phyloP scores from a whole-genome alignment of 176 grass and related monocot species.

The Areca catechu region DNA sequence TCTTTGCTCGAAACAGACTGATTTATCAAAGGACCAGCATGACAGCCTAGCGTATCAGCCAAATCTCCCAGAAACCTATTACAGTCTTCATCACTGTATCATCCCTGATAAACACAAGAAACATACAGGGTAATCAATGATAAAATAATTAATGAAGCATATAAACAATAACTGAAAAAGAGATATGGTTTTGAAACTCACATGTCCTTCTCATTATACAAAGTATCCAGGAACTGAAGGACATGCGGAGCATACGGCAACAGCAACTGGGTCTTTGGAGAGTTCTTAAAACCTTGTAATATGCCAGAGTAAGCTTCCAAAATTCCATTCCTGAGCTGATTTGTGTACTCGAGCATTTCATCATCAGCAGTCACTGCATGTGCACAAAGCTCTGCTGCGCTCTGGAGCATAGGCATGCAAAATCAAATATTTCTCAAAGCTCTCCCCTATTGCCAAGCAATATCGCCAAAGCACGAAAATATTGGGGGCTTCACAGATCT shows the following conservation, averaged over 20 bases:
- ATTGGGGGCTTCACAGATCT: constrained; percentile 20
- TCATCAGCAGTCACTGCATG: constrained; percentile 1
- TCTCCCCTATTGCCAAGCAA: constrained; percentile 11
- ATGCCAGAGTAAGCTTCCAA: constrained; percentile 16
- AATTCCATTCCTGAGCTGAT: constrained; percentile 18
- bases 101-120: constrained; percentile 1
- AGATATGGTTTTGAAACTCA: neutral
- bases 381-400: constrained; percentile 11
- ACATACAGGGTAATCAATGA: neutral
- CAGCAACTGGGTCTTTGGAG: constrained; percentile 5
- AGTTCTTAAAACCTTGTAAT: constrained; percentile 18
- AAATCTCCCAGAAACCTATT: constrained; percentile 10
- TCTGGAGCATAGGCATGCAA: constrained; percentile 16
- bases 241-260: constrained; percentile 7
- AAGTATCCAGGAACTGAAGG: constrained; percentile 12
- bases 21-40: constrained; percentile 12
- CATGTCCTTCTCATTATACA: constrained; percentile 19
- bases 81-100: constrained; percentile 17
- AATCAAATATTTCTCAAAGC: constrained; percentile 13
- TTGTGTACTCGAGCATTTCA: constrained; percentile 12
- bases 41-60: constrained; percentile 10
- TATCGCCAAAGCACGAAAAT: constrained; percentile 13
- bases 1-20: constrained; percentile 18
- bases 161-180: neutral
- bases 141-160: neutral